phyloP scores from a whole-genome alignment of 2,329 filamentous ascomycete species.

The Claviceps monticola region DNA sequence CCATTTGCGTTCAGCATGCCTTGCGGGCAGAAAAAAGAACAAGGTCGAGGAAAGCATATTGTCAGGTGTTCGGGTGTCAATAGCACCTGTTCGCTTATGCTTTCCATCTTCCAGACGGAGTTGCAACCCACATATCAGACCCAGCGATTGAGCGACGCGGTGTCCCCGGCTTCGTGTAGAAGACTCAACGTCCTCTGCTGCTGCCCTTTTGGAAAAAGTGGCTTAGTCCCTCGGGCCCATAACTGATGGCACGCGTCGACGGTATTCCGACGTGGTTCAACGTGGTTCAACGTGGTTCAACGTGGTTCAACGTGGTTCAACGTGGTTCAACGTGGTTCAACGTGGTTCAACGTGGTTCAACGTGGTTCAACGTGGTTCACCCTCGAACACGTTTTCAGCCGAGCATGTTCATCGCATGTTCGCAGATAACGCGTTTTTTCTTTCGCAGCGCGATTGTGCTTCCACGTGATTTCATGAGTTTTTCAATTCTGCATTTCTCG shows the following conservation, averaged over 20 bases:
- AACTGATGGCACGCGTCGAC: not conserved
- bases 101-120: no score
- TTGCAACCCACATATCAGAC: no score
- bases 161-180: no score
- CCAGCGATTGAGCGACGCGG: no score
- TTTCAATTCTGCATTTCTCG: not conserved
- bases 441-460: no score
- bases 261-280: not conserved
- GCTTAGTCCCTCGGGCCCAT: not conserved
- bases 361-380: not conserved
- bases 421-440: not conserved
- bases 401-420: not conserved
- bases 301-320: not conserved
- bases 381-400: not conserved
- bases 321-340: not conserved
- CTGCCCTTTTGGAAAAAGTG: not conserved
- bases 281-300: not conserved
- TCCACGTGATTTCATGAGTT: no score
- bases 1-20: no score
- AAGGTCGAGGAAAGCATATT: no score
- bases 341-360: not conserved
- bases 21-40: no score
- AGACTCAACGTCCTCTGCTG: not conserved
- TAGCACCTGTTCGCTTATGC: no score
- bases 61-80: no score